Base-by-base conservation (phyloP, 495 filamentous ascomycete species). In the Aspergillus campestris region DNA sequence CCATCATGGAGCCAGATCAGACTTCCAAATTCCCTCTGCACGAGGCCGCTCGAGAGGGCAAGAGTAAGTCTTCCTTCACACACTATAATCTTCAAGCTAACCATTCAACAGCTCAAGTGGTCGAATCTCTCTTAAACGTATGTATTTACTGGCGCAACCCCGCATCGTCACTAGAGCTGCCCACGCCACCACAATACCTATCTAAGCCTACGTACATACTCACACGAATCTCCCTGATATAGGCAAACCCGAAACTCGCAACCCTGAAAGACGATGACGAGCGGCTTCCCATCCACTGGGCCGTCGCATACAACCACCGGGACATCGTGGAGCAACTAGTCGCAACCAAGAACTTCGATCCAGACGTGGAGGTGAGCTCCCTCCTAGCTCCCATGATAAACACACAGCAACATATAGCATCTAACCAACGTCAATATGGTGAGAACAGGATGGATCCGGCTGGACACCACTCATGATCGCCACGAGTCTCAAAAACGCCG, bases 391-490 rank as follows among this genome's bases (percentile, higher is more conserved):
- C 38, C n/a, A 11, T 28, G 13, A 7, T 6, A 5, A 6, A 11
- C 31, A 11, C 3, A 10, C 31, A 8, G 35, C 34, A 42, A 12
- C 34, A 24, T 29, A 32, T 37, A 34, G 18, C 34, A 24, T 29
- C 34, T 37, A 34, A 37, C 9, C 1, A n/a, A 34, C 34, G n/a
- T 42, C 12, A 4, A 24, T 24, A 4, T 24, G 1, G 18, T 24
- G 18, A 24, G 4, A 15, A 15, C 50, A 87, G 80, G 92, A 98
- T 60, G 89, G 82, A 12, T 82, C 81, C 7, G 90, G 91, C 42
- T 98, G 92, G 92, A 94, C 91, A 8, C 84, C 87, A 1, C 72
- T 96, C 18, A 96, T 96, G 90, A 95, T 96, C 42, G 85, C 91
- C 8, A 77, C 84, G 8, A 89, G 83, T 49, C 72, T 94, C 31